These are phyloP conservation scores for Lycium barbarum DNA, from an alignment of 257 asterid species.

Conservation along the genomic window DNA sequence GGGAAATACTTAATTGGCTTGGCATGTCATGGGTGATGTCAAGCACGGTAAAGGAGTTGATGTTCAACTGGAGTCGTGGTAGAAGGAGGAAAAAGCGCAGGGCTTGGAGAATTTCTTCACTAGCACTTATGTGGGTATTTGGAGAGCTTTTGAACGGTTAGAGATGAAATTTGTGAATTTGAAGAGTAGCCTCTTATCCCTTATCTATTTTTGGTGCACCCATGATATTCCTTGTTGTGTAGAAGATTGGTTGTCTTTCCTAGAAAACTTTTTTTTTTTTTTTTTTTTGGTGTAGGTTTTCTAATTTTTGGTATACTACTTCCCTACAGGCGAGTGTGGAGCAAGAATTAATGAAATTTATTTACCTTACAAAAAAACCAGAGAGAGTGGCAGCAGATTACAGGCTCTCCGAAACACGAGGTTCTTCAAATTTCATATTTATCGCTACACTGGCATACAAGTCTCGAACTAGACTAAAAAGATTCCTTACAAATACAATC, in stretches of 20 bases:
- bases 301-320: not conserved
- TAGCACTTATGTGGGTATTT: not conserved
- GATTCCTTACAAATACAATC: not conserved
- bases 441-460: not conserved
- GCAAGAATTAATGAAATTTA: not conserved
- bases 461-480: not conserved
- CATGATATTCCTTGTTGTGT: not conserved
- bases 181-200: not conserved
- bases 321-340: not conserved
- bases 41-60: not conserved
- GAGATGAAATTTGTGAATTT: not conserved
- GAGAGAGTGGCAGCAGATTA: constrained; percentile 14
- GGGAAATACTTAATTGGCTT: not conserved
- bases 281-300: not conserved
- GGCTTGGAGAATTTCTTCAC: not conserved
- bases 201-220: not conserved
- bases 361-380: not conserved
- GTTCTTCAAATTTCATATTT: constrained; percentile 5
- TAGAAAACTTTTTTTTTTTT: not conserved
- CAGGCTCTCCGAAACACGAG: not conserved
- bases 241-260: not conserved
- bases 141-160: not conserved
- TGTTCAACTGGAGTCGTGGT: not conserved
- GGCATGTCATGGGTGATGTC: not conserved
- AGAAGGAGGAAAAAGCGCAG: not conserved